Percentiles rank a stretch among this genome's conserved stretches.
Conservation (phyloP, 2,329 filamentous ascomycete genomes). For the Ophiosphaerella herpotricha region DNA sequence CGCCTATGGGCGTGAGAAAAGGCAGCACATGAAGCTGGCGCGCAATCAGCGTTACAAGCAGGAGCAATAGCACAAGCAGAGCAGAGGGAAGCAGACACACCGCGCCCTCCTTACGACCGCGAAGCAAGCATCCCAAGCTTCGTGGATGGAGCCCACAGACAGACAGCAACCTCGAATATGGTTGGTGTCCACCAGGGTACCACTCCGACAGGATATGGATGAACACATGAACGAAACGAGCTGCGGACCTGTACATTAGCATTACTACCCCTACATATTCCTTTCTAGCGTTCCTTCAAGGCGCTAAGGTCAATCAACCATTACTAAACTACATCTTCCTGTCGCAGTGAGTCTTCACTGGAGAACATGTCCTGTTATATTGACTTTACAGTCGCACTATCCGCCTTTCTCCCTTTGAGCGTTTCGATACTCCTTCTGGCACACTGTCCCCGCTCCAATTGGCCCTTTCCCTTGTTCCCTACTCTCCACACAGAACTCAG, state of each 20-base stretch:
- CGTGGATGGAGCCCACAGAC: not conserved
- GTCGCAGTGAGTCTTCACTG: too few species aligned
- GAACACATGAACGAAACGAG: not conserved
- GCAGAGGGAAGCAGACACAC: not conserved
- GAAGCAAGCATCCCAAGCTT: not conserved
- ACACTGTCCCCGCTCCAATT: not conserved
- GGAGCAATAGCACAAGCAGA: not conserved
- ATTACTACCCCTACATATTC: not conserved
- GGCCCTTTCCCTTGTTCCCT: not conserved
- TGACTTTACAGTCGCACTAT: too few species aligned
- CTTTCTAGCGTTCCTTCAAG: not conserved
- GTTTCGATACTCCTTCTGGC: too few species aligned
- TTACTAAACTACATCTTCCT: too few species aligned
- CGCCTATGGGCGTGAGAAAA: not conserved
- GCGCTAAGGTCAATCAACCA: too few species aligned
- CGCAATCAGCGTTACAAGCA: not conserved
- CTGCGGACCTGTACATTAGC: slow-evolving; percentile 1
- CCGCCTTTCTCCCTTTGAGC: too few species aligned
- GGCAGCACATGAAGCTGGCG: not conserved
- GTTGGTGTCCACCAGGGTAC: too few species aligned
- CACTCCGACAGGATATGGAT: not conserved
- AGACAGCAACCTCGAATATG: too few species aligned
- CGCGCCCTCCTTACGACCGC: not conserved
- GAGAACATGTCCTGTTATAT: too few species aligned
- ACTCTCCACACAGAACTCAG: not conserved